Base-by-base conservation (phyloP, 352 stramenopile genomes). In the Pythium diclinum region DNA sequence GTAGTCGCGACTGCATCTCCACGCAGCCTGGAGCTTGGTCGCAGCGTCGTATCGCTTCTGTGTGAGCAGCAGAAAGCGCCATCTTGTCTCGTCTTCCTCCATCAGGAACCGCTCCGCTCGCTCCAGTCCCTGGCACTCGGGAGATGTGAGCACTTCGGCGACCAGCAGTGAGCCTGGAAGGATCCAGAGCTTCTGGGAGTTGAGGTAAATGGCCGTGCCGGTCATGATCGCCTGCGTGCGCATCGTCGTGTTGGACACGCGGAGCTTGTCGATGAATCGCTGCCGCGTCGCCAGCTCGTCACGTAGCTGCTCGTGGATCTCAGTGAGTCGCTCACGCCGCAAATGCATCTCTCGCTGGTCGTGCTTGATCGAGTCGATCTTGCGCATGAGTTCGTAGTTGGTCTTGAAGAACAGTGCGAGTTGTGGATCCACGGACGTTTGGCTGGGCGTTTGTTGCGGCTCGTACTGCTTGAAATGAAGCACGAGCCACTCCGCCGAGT, bases 121-220 rank as follows among this genome's bases (percentile, higher is more conserved):
- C 17, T 71, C 66, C n/a, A 91, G 63, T 1, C 73, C 82, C 30
- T 78, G 58, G 11, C 79, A 46, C 53, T 93, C 74, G 9, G 25
- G 34, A 0, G 30, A 28, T 0, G 51, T 74, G 17, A 91, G 68
- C 21, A 59, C 36, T n/a, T 38, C 21, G 0, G 76, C 67, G 1
- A 67, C 10, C n/a, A 88, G 56, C 4, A 91, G 62, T 23, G 56
- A 69, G 0, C 74, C 77, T 40, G 71, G 75, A 0, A 79, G 57
- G 1, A 93, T 72, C 85, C 85, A 93, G n/a, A 86, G 71, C 47
- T 90, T 89, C 51, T 88, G 77, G 0, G 55, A 61, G 61, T 91
- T 75, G 25, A 91, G 60, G 63, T 85, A 79, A 40, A 90, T 73
- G 4, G 76, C 63, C 3, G 71, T 75, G 6, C 84, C 84, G 10